Base-by-base conservation (phyloP, 1,139 yeast genomes). In the Sugiyamaella castrensis region DNA sequence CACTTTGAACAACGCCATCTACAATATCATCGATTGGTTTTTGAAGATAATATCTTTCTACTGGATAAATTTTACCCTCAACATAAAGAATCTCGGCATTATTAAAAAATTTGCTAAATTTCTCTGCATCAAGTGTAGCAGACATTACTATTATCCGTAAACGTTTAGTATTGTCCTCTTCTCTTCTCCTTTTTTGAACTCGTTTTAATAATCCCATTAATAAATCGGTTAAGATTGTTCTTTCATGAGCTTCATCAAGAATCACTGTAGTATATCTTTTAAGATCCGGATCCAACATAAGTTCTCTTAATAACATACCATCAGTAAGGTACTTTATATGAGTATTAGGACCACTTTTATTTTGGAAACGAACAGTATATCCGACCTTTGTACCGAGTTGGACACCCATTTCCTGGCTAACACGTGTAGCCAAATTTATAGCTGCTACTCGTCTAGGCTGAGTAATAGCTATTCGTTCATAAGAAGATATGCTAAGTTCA, bases 381-480 rank as follows among this genome's bases (percentile, higher is more conserved):
- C 99, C 98, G n/a, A 92, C 96, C 51, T 80, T 82, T 31, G 57
- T 48, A 10, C 98, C 98, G 9, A 92, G 66, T 11, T 65, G 66
- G 5, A 61, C 56, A 0, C 96, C 96, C 61, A 77, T 76, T 66
- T 92, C 98, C 59, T 87, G 91, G 19, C 96, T 81, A 1, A 92
- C 98, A 70, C 98, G 83, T 26, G 85, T 79, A 0, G 98, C 98
- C 63, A 92, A 75, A 53, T 89, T 89, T 43, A 94, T 88, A 1
- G 98, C 98, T 1, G 98, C 98, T 32, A 92, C 98, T 64, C 98
- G 79, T 70, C 98, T 82, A 2, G 98, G 98, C 69, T 92, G 98
- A 0, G 98, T 92, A 7, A 92, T 91, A 0, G 95, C 98, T 13
- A 92, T 82, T 29, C 78, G 74, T 52, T 79, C 80, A 30, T 19